Percentiles rank a stretch among this genome's conserved stretches.
phyloP scores from a whole-genome alignment of 2,329 filamentous ascomycete species.

The Emericellopsis atlantica region DNA sequence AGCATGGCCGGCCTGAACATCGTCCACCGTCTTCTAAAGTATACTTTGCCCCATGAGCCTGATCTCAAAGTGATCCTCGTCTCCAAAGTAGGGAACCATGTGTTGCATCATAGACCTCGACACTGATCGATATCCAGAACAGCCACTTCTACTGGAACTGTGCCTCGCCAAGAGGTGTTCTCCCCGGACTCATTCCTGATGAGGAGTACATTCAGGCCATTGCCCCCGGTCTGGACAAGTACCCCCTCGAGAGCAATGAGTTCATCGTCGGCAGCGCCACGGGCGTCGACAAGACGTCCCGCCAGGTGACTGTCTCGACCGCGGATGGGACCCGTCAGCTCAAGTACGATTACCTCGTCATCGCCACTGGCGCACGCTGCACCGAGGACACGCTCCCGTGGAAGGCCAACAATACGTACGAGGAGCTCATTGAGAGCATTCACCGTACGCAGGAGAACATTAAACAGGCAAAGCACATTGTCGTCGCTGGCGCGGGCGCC shows the following conservation, averaged over 20 bases:
- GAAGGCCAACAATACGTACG: conserved; percentile 35
- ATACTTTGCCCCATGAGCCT: conserved; percentile 27
- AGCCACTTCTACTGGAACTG: conserved; percentile 48
- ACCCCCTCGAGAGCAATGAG: conserved; percentile 34
- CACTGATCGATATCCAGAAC: conserved; percentile 22
- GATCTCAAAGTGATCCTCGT: conserved; percentile 42
- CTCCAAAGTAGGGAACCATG: conserved; percentile 31
- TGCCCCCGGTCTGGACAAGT: conserved; percentile 32
- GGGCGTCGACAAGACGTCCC: conserved; percentile 28
- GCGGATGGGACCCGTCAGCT: conserved; percentile 14
- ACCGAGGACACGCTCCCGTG: conserved; percentile 30
- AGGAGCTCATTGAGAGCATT: conserved; percentile 28
- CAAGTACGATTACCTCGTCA: conserved; percentile 42
- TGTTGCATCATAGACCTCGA: not conserved
- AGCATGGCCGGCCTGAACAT: conserved; percentile 39
- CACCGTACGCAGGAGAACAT: conserved; percentile 26
- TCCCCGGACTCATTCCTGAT: conserved; percentile 34
- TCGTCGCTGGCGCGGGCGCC: conserved; percentile 42
- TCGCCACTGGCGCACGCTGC: conserved; percentile 40
- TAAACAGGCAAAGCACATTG: conserved; percentile 32
- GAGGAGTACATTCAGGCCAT: conserved; percentile 38
- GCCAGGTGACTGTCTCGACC: conserved; percentile 27
- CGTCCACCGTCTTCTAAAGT: conserved; percentile 41
- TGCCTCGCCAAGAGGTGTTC: conserved; percentile 40
- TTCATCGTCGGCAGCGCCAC: conserved; percentile 37